phyloP scores from a whole-genome alignment of 495 filamentous ascomycete species.

The Tuber aestivum region DNA sequence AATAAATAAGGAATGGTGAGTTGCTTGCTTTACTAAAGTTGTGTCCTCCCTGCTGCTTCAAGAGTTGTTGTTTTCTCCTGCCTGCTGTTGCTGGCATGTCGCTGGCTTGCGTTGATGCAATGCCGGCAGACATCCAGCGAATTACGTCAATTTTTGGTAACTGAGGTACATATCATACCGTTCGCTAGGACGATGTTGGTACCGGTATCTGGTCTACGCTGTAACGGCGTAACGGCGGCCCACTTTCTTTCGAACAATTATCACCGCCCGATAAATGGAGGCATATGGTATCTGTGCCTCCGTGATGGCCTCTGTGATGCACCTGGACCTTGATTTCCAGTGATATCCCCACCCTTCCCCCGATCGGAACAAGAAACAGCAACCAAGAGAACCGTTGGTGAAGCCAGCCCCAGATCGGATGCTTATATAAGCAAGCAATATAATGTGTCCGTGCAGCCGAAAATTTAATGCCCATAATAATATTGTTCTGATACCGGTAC shows the following conservation, averaged over 20 bases:
- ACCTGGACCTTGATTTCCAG: not conserved
- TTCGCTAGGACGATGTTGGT: not conserved
- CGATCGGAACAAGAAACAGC: not conserved
- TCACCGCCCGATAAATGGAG: not conserved
- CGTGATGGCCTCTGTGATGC: not conserved
- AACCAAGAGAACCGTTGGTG: not conserved
- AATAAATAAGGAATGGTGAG: not conserved
- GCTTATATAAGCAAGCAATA: not conserved
- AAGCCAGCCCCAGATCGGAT: not conserved
- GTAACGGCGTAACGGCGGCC: not conserved
- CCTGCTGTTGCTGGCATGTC: slow-evolving; percentile 6
- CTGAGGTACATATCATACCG: slow-evolving; percentile 3
- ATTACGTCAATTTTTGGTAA: slow-evolving; percentile 1
- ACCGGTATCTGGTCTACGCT: not conserved
- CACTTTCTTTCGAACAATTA: not conserved
- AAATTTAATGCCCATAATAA: not conserved
- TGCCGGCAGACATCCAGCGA: not conserved
- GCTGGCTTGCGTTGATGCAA: slow-evolving; percentile 5
- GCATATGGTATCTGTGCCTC: not conserved
- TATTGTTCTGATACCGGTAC: not conserved
- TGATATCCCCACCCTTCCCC: not conserved
- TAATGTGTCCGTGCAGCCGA: not conserved
- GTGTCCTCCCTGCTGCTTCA: slow-evolving; percentile 6
- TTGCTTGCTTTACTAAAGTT: slow-evolving; percentile 12
- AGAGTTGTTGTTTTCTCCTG: slow-evolving; percentile 1